Conservation (phyloP, 2,329 filamentous ascomycete genomes). For the Ambrosiella xylebori region DNA sequence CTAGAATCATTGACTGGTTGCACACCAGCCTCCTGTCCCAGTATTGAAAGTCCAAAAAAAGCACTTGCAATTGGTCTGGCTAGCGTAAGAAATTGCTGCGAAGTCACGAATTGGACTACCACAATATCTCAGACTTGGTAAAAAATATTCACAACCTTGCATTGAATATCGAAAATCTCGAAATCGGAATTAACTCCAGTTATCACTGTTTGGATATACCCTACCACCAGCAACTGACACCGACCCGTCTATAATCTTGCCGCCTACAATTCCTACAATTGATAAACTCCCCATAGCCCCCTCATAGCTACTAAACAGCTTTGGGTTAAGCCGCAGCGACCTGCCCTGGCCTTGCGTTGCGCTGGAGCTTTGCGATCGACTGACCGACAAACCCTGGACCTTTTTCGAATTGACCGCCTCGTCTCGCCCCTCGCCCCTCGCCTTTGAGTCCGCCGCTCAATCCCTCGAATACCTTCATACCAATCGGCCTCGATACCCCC, state of each 20-base stretch:
- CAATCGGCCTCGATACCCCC: background rate
- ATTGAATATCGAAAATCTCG: background rate
- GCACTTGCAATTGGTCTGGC: background rate
- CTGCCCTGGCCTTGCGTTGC: background rate
- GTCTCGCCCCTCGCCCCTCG: conserved; percentile 1
- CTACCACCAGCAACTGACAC: too few relatives aligned
- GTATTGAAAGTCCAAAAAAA: background rate
- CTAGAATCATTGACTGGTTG: background rate
- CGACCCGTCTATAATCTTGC: too few relatives aligned
- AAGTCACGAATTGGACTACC: too few relatives aligned
- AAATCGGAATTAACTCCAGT: too few relatives aligned
- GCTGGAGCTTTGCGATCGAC: conserved; percentile 5
- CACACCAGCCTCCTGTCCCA: background rate
- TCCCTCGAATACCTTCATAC: background rate
- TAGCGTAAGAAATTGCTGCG: background rate
- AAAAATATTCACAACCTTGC: background rate
- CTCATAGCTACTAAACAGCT: background rate
- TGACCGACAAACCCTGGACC: background rate
- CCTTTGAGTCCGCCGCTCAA: background rate
- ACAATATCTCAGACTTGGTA: too few relatives aligned
- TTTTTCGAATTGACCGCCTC: conserved; percentile 4
- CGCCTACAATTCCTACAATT: too few relatives aligned
- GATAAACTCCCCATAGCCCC: background rate
- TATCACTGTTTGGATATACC: too few relatives aligned
- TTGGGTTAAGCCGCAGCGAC: background rate